Evolutionary conservation across 1,284 basidiomycete species (phyloP).

Genomic region (Taiwanofungus camphoratus): DNA sequence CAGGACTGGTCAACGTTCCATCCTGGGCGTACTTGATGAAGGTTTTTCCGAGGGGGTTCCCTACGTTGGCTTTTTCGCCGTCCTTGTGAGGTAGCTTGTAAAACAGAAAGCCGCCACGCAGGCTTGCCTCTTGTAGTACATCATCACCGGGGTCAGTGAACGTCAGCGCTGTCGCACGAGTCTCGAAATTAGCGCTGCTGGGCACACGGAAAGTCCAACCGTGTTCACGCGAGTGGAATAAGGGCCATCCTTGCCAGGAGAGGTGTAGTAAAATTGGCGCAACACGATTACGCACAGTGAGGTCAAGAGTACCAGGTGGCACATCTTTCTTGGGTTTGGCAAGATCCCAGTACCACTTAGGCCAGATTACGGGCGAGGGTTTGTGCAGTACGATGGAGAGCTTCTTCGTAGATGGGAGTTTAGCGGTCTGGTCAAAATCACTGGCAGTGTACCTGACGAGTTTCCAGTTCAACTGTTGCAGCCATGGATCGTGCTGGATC

Average conservation of each 20-base stretch:
- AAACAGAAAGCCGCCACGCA: constrained; percentile 52
- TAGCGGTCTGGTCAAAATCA: not conserved
- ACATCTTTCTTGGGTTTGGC: constrained; percentile 62
- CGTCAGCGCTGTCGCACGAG: constrained; percentile 39
- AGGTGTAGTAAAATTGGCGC: constrained; percentile 85
- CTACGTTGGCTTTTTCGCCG: constrained; percentile 92
- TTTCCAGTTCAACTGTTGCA: constrained; percentile 66
- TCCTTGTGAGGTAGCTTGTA: constrained; percentile 96
- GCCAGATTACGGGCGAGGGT: constrained; percentile 54
- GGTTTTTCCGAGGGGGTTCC: constrained; percentile 84
- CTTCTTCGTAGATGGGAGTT: not conserved
- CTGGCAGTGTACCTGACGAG: not conserved
- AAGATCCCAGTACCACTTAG: constrained; percentile 97
- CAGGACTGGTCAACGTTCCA: constrained; percentile 77
- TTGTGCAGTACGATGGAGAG: constrained; percentile 25
- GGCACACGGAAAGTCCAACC: constrained; percentile 91
- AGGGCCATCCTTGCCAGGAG: constrained; percentile 84
- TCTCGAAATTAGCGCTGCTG: constrained; percentile 26
- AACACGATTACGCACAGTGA: constrained; percentile 82
- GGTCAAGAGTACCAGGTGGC: constrained; percentile 68
- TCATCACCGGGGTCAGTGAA: constrained; percentile 65
- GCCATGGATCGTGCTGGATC: constrained; percentile 46
- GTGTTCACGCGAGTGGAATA: constrained; percentile 83
- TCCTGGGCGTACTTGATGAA: constrained; percentile 89
- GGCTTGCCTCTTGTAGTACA: constrained; percentile 39